phyloP scores from a whole-genome alignment of 2,329 filamentous ascomycete genomes.

The Geosmithia morbida region DNA sequence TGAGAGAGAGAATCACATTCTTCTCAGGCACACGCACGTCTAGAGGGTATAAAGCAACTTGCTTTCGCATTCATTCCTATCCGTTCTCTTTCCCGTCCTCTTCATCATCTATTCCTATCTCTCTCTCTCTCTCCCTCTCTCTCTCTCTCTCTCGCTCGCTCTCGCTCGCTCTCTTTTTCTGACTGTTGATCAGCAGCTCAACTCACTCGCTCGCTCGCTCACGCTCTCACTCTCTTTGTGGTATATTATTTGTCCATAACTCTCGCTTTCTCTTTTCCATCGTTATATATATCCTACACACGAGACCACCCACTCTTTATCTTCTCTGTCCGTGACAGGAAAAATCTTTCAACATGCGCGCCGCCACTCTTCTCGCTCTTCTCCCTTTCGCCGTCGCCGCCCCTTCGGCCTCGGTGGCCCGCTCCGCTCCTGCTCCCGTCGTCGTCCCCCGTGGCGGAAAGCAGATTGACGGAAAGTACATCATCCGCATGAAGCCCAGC shows the following conservation, averaged over 20 bases:
- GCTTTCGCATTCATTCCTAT: background rate
- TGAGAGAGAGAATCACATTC: background rate
- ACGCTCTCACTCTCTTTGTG: background rate
- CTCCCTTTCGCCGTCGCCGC: slow-evolving; percentile 16
- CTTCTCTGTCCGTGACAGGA: background rate
- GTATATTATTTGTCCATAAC: background rate
- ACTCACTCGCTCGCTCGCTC: no score
- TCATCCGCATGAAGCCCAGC: slow-evolving; percentile 10
- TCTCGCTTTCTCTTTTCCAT: background rate
- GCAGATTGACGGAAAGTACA: slow-evolving; percentile 11
- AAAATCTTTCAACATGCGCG: slow-evolving; percentile 12
- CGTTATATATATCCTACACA: background rate
- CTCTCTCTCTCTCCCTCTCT: background rate
- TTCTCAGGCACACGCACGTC: background rate
- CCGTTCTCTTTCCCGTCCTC: background rate
- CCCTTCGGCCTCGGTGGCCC: slow-evolving; percentile 7
- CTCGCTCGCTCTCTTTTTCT: background rate
- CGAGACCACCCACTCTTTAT: no score
- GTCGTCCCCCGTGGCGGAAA: slow-evolving; percentile 3
- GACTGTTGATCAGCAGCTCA: background rate
- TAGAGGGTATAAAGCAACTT: background rate
- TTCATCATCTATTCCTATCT: background rate
- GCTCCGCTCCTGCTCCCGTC: slow-evolving; percentile 1
- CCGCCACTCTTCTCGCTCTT: slow-evolving; percentile 16
- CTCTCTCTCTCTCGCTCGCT: no score